Evolutionary conservation across 2,329 filamentous ascomycete genomes (phyloP).

Genomic region (Clonostachys rosea): DNA sequence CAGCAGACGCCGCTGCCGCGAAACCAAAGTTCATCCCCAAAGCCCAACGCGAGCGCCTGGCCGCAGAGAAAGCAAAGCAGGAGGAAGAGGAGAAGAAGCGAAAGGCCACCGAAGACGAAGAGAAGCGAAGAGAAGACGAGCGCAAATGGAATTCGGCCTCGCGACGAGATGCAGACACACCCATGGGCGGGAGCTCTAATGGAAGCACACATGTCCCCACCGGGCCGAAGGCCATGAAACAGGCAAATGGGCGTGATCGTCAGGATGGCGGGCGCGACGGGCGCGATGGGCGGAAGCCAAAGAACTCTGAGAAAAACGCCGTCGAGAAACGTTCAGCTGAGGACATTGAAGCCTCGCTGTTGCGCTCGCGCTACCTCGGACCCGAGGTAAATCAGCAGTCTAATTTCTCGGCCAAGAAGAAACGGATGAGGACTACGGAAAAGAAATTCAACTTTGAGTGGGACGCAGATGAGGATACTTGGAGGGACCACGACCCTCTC

Average conservation of each 20-base stretch:
- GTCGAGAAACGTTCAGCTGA: slow-evolving; percentile 40
- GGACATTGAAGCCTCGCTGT: slow-evolving; percentile 68
- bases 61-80: slow-evolving; percentile 72
- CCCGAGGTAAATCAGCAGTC: slow-evolving; percentile 77
- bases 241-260: slow-evolving; percentile 30
- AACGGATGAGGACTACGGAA: slow-evolving; percentile 85
- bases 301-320: slow-evolving; percentile 14
- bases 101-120: slow-evolving; percentile 52
- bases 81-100: slow-evolving; percentile 54
- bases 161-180: slow-evolving; percentile 5
- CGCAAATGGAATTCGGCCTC: slow-evolving; percentile 20
- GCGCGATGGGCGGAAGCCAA: slow-evolving; percentile 23
- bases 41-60: slow-evolving; percentile 74
- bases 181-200: background rate
- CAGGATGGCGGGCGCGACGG: slow-evolving; percentile 7
- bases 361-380: slow-evolving; percentile 84
- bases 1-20: slow-evolving; percentile 75
- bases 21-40: slow-evolving; percentile 88
- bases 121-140: slow-evolving; percentile 66
- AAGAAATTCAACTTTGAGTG: slow-evolving; percentile 99
- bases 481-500: slow-evolving; percentile 64
- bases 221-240: slow-evolving; percentile 63
- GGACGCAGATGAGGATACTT: slow-evolving; percentile 90
- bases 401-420: slow-evolving; percentile 93
- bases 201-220: slow-evolving; percentile 51